A percentile compares a stretch with the other conserved stretches of the same genome.
Evolutionary conservation across 2,329 filamentous ascomycete species (phyloP).

Genomic region (Pseudogymnoascus sp.): DNA sequence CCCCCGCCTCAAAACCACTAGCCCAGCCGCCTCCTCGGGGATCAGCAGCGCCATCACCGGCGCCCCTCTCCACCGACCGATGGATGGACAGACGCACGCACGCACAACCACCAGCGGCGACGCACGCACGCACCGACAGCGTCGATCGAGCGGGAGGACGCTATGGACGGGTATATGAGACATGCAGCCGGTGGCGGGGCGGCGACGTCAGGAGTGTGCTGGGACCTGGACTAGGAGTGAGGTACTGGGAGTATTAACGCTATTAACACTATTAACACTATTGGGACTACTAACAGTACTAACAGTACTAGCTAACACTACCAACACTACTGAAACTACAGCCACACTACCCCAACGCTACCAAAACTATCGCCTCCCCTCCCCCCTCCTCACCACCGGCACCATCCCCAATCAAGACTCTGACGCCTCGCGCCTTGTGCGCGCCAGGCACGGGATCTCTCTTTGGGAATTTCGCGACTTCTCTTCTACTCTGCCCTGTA

Average conservation of each 20-base stretch:
- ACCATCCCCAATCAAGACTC: neutral
- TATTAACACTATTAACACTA: neutral
- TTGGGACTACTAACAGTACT: neutral
- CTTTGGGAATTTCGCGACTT: neutral
- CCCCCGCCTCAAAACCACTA: neutral
- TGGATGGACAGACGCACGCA: neutral
- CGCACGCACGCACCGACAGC: neutral
- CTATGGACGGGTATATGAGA: neutral
- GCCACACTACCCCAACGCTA: neutral
- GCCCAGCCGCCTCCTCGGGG: neutral
- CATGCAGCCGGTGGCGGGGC: neutral
- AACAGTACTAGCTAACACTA: neutral
- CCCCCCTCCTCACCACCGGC: neutral
- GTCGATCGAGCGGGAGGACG: neutral
- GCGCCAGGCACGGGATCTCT: neutral
- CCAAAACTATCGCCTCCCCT: neutral
- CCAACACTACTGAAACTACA: neutral
- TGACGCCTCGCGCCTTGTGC: neutral
- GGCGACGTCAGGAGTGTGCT: neutral
- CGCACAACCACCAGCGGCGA: neutral
- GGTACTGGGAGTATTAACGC: too few relatives aligned
- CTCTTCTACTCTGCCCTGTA: too few relatives aligned
- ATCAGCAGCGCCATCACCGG: neutral
- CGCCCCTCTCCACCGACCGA: neutral
- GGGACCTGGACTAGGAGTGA: neutral